Evolutionary conservation across 208 protist species (phyloP), one percentile per base, ranked within the genome.

Genomic region (Trypanosoma boissoni): DNA sequence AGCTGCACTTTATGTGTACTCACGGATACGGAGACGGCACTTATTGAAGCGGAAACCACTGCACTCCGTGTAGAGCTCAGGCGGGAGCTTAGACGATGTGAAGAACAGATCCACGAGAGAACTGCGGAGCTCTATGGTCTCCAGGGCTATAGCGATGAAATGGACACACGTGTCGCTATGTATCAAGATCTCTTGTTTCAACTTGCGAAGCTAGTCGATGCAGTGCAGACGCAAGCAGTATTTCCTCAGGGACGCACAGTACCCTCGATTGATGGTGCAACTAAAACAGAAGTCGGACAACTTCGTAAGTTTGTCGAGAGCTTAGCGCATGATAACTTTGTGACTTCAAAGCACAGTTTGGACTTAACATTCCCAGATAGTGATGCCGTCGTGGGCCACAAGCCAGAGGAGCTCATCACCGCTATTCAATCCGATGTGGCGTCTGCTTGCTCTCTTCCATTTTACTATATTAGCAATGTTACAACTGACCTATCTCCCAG

Each of bases 331-430:
- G 46, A 52, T 3, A 44, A 52, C 9, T 18, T 60, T 24, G 67
- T 83, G 7, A 42, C 49, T 18, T 80, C 77, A n/a, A 72, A 63
- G 29, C 74, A 88, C 45, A 52, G 37, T 2, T 49, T 60, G 29
- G 44, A 44, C 9, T 78, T 88, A 58, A 8, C 60, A 0, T 88
- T 70, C 67, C 45, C 58, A 12, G 58, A 51, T 8, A 61, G 68
- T 14, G 49, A 64, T 34, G 42, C 46, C 0, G 53, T 88, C 8
- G 10, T 81, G 16, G 50, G 42, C 20, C 68, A 78, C 46, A 80
- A 74, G 14, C 75, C 77, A 1, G 77, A 88, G 42, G 75, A 88
- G 37, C 58, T 70, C 14, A 57, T 70, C 6, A 48, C 46, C 7
- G 49, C 70, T 18, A 70, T 78, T 39, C 51, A 10, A 2, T 59